phyloP scores from a whole-genome alignment of 768 basidiomycete genomes.

The Phaffia australis region DNA sequence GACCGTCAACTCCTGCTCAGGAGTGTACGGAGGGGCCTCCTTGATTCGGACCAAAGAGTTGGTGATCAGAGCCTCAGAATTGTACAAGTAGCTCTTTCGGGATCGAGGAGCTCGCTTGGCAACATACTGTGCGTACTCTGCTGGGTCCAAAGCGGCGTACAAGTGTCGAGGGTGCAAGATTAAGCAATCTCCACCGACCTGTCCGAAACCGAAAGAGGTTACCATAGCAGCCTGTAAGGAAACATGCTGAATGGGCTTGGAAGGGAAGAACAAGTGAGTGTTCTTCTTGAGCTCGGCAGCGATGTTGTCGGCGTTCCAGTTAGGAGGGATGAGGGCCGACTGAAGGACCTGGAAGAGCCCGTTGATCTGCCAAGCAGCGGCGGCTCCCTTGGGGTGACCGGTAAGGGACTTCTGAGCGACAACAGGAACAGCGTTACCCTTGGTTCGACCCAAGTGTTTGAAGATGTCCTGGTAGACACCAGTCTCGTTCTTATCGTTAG shows the following conservation, averaged over 20 bases:
- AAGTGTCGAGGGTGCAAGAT: conserved; percentile 84
- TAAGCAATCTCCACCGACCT: conserved; percentile 67
- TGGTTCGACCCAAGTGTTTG: conserved; percentile 71
- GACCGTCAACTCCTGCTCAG: conserved; percentile 74
- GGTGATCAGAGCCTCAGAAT: conserved; percentile 92
- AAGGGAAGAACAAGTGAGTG: conserved; percentile 90
- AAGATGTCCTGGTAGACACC: conserved; percentile 94
- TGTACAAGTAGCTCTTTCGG: conserved; percentile 40
- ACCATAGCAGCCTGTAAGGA: conserved; percentile 49
- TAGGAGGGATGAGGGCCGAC: conserved; percentile 83
- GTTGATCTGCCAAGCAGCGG: conserved; percentile 95
- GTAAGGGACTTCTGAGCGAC: conserved; percentile 96
- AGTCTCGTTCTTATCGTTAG: conserved; percentile 92
- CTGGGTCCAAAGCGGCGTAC: conserved; percentile 68
- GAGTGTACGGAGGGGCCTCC: conserved; percentile 75
- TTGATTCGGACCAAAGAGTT: conserved; percentile 91
- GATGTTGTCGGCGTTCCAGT: conserved; percentile 88
- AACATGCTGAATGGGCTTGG: conserved; percentile 88
- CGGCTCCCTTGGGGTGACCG: conserved; percentile 96
- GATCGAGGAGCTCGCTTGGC: conserved; percentile 49
- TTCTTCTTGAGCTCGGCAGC: conserved; percentile 67
- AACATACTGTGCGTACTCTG: conserved; percentile 68
- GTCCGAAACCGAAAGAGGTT: conserved; percentile 39
- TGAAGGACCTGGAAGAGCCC: conserved; percentile 77
- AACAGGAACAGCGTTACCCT: conserved; percentile 92